Evolutionary conservation across 2,329 filamentous ascomycete species (phyloP), one percentile per base, ranked within the genome.

Genomic region (Aureobasidium sp.): DNA sequence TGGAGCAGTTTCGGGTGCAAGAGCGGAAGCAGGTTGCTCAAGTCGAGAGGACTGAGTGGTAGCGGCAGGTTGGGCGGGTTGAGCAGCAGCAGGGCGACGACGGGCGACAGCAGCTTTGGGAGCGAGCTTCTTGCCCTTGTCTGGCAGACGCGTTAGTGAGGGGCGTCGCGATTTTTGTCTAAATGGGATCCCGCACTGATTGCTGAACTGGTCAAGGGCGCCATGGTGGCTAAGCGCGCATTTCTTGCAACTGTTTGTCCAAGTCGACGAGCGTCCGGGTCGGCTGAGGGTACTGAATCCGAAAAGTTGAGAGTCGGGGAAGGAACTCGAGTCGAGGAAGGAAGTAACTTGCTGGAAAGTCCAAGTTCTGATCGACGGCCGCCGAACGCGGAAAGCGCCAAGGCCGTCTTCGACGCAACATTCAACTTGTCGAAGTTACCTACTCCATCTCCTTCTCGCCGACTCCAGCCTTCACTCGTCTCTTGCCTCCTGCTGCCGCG

Each of bases 141-240:
- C 74, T 72, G 62, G 62, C 22, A 19, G 24, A 47, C 33, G 29
- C 40, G 39, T 66, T 24, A 64, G 62, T 65, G 50, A 62, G 33
- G 63, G 61, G 65, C 22, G 59, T 65, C 63, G 59, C 66, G 54
- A 27, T 61, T 60, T 31, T 35, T 39, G 31, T 63, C 60, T 48
- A 65, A 56, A 42, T 48, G 45, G 48, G 48, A 29, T n/a, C 7
- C 60, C 75, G 68, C 71, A 79, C 78, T 80, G 65, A 82, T 81
- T 45, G 77, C 79, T 60, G 81, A 83, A 67, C 79, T 82, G 64
- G 81, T 81, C 48, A 82, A 76, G 22, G 68, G 65, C 49, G 79
- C 77, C 73, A 80, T 76, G 45, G 22, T 60, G 56, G 39, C 39
- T 47, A 49, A 24, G 42, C 19, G 42, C 29, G 33, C 40, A 52